Evolutionary conservation across 257 asterid genomes (phyloP), one percentile per base, ranked within the genome.

Genomic region (Petrea volubilis): DNA sequence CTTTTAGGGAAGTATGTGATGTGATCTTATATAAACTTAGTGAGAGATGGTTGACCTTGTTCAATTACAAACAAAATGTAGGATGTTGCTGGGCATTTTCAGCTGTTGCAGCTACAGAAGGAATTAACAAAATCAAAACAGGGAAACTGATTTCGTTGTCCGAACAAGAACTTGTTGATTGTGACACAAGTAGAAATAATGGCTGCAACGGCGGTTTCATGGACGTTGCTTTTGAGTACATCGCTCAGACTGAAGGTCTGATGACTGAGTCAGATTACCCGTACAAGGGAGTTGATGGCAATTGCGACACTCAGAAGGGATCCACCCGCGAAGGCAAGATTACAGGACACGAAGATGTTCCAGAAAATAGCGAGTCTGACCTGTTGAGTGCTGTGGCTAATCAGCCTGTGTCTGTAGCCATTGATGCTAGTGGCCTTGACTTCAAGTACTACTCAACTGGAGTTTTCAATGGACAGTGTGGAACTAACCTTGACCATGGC

Each of bases 401-500:
- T n/a, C n/a, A n/a, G n/a, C n/a, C n/a, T n/a, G n/a, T n/a, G 1
- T 70, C 81, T 0, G 85, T 80, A 0, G 71, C 81, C 57, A 77
- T 83, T 21, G 87, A 77, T 21, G 87, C 83, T 0, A 44, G 75
- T 20, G 83, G 78, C 4, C 24, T 44, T 0, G 71, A 34, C 17
- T 80, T 83, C 46, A 81, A 77, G 15, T 67, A 72, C 31, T 85
- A 80, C 34, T 47, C 73, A 0, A 41, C 61, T 11, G 90, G 90
- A 7, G 69, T 85, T 1, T 77, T 79, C 46, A 59, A 71, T 0
- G 87, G 82, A 46, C 31, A 70, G 5, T 82, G 90, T 17, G 86
- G 84, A 29, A 85, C 81, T 2, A 36, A 46, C 0, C 61, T 77
- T 1, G 68, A 85, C 52, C 90, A 85, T 49, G 90, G 81, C 3